Base-by-base conservation (phyloP, 805 yeast genomes). In the Monosporozyma siamensis region DNA sequence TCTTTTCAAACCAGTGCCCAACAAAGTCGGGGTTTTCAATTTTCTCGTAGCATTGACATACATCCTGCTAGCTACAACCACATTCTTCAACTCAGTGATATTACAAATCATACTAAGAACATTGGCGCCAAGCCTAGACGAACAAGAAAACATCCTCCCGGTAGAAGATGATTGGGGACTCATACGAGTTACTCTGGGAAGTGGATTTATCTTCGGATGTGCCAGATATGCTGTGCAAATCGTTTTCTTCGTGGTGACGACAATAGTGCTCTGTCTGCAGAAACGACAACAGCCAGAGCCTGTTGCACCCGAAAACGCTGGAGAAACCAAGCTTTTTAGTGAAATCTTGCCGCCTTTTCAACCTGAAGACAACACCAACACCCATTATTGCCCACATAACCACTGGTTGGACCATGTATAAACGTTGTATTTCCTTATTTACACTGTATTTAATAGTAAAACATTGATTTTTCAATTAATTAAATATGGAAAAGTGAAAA, bases 201-300 rank as follows among this genome's bases (percentile, higher is more conserved):
- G 48, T 20, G 60, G 58, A 6, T 55, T 51, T 34, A 42, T 53
- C 5, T 30, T 54, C 20, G 41, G 50, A 20, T 45, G 48, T 36
- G 42, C 48, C 18, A 45, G 57, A 21, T 50, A 45, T 30, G 42
- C 38, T 6, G 15, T 49, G 6, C 58, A 54, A 25, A 29, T 45
- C 25, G 17, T 47, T 3, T 37, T 45, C 11, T 20, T 49, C 22
- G 43, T 48, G 9, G 9, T 50, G 18, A 35, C 49, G 10, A 36
- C 31, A 11, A 11, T 36, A 9, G 44, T 46, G 23, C 26, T 53
- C 18, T 30, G 45, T 15, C 43, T 47, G 4, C 47, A 46, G 14
- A 48, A 51, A 36, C 50, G 50, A 42, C 41, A 39, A 12, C 34
- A 17, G 8, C 21, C 15, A 17, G 27, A 20, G 24, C 34, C 9